Percentiles rank a stretch among this genome's conserved stretches.
Evolutionary conservation across 2,329 filamentous ascomycete species (phyloP).

Genomic region (Emericellopsis cladophorae): DNA sequence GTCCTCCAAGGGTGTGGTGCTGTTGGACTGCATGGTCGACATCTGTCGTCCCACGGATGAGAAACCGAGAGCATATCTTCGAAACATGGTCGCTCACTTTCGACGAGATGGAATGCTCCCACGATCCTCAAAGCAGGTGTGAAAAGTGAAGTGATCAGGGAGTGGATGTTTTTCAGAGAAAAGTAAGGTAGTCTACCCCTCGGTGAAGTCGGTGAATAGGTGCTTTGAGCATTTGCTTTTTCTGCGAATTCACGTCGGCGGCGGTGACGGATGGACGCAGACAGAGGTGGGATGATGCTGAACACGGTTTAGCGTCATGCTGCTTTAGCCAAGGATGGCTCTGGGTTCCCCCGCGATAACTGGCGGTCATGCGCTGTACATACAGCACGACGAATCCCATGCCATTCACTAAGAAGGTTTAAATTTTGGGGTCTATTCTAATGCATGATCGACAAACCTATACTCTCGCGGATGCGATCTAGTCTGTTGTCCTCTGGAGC

Average conservation of each 20-base stretch:
- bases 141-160: conserved; percentile 5
- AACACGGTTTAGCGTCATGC: not conserved
- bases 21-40: conserved; percentile 35
- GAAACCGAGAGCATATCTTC: conserved; percentile 41
- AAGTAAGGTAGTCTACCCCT: conserved; percentile 2
- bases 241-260: not conserved
- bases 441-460: no score
- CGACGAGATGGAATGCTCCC: conserved; percentile 4
- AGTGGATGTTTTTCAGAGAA: conserved; percentile 1
- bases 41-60: conserved; percentile 32
- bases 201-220: conserved; percentile 9
- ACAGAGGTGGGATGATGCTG: not conserved
- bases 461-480: no score
- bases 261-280: not conserved
- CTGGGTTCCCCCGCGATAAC: not conserved
- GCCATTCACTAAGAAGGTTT: no score
- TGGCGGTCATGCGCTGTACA: no score
- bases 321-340: not conserved
- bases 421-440: no score
- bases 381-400: no score
- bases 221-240: no score
- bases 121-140: conserved; percentile 4
- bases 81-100: conserved; percentile 20
- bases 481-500: no score
- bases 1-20: conserved; percentile 73